Percentiles rank a stretch among this genome's conserved stretches.
Conservation (phyloP, 768 basidiomycete species). For the Leccinum broughii region DNA sequence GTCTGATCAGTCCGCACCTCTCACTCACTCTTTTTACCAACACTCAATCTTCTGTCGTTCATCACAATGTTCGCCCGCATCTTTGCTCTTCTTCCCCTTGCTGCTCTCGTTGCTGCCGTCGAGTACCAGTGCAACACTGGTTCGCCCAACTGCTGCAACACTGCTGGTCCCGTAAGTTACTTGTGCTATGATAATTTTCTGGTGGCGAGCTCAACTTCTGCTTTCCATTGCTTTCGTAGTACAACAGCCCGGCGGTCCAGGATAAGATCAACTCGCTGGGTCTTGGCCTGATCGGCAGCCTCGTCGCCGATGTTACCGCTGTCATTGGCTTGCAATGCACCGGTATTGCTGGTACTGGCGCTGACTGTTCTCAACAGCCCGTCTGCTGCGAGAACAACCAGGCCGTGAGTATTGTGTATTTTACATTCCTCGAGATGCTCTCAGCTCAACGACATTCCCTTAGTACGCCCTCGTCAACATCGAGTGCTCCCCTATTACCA, state of each 20-base stretch:
- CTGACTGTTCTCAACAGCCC: neutral
- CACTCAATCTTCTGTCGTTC: neutral
- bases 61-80: neutral
- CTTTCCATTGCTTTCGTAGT: neutral
- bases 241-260: neutral
- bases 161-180: neutral
- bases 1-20: neutral
- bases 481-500: neutral
- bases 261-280: neutral
- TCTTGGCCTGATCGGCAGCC: neutral
- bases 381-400: neutral
- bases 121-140: neutral
- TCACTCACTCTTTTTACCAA: neutral
- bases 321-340: neutral
- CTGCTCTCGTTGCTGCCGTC: neutral
- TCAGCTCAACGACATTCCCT: neutral
- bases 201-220: neutral
- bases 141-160: neutral
- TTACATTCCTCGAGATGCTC: neutral
- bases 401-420: neutral
- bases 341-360: neutral
- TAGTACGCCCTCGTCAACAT: neutral
- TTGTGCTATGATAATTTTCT: neutral
- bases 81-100: neutral
- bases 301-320: rapidly evolving